A percentile compares a stretch with the other conserved stretches of the same genome.
Evolutionary conservation across 1,139 yeast species (phyloP).

Genomic region (Sugiyamaella paludigena): DNA sequence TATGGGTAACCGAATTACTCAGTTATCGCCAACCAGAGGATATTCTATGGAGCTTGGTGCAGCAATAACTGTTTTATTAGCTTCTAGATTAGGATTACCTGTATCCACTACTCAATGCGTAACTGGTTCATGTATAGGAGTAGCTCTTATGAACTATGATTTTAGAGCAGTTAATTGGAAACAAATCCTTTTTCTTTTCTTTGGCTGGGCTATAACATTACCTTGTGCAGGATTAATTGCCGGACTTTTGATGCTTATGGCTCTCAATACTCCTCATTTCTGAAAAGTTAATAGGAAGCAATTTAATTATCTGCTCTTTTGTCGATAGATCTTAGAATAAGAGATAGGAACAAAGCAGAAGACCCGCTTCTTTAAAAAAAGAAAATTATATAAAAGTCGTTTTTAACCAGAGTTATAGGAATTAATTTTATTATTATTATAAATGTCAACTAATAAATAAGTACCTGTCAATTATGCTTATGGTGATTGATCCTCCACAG

Average conservation of each 20-base stretch:
- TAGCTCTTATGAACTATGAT: constrained; percentile 70
- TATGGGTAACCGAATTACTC: constrained; percentile 71
- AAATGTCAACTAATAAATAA: too few relatives aligned
- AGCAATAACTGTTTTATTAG: constrained; percentile 72
- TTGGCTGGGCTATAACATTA: constrained; percentile 71
- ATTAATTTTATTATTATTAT: too few relatives aligned
- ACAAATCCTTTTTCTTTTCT: constrained; percentile 68
- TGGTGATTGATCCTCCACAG: too few relatives aligned
- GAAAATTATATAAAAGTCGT: too few relatives aligned
- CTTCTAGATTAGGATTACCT: constrained; percentile 69
- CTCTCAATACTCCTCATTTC: constrained; percentile 57
- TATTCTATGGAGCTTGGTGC: constrained; percentile 77
- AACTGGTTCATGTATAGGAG: constrained; percentile 76
- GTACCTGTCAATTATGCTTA: too few relatives aligned
- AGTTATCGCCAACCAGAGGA: constrained; percentile 81
- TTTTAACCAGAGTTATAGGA: too few relatives aligned
- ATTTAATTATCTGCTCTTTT: too few relatives aligned
- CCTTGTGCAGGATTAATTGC: constrained; percentile 75
- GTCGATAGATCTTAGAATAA: too few relatives aligned
- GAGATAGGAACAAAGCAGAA: too few relatives aligned
- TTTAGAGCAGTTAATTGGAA: constrained; percentile 71
- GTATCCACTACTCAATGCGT: constrained; percentile 78
- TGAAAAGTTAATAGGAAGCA: too few relatives aligned
- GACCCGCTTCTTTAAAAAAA: too few relatives aligned
- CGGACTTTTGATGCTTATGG: constrained; percentile 63